A percentile compares a stretch with the other conserved stretches of the same genome.
These are phyloP conservation scores for Albatrellus ellisii DNA, from an alignment of 768 basidiomycete genomes.

Conservation along the genomic window DNA sequence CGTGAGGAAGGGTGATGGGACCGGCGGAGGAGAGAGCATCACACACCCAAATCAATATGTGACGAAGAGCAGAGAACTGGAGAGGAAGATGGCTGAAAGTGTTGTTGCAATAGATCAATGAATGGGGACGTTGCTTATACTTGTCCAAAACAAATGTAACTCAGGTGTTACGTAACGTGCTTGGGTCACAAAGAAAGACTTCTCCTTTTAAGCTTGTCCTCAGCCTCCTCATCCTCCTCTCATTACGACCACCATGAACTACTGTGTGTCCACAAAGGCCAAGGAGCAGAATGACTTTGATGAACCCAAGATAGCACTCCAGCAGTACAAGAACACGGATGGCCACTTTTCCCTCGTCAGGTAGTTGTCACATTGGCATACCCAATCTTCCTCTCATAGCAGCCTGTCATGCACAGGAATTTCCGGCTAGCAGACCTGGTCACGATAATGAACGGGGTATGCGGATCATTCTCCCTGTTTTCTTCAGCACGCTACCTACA, in stretches of 20 bases:
- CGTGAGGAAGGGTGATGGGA: slow-evolving; percentile 81
- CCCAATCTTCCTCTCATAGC: no score
- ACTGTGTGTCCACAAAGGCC: slow-evolving; percentile 30
- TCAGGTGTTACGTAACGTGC: neutral
- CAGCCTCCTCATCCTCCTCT: slow-evolving; percentile 4
- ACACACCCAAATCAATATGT: slow-evolving; percentile 92
- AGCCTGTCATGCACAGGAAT: slow-evolving; percentile 43
- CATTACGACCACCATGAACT: slow-evolving; percentile 25
- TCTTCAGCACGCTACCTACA: slow-evolving; percentile 82
- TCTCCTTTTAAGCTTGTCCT: slow-evolving; percentile 6
- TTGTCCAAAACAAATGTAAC: neutral
- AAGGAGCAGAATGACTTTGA: slow-evolving; percentile 18
- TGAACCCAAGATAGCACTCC: slow-evolving; percentile 33
- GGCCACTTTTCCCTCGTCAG: slow-evolving; percentile 98
- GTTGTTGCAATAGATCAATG: neutral
- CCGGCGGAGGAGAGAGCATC: slow-evolving; percentile 77
- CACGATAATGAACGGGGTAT: slow-evolving; percentile 98
- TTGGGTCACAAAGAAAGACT: neutral
- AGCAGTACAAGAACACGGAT: slow-evolving; percentile 78
- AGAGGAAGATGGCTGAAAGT: slow-evolving; percentile 24
- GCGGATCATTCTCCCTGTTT: slow-evolving; percentile 92
- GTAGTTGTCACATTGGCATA: slow-evolving; percentile 31
- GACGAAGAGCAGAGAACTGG: slow-evolving; percentile 57
- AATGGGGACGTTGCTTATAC: neutral
- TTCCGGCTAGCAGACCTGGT: slow-evolving; percentile 97